phyloP scores from a whole-genome alignment of 352 stramenopile genomes.

The Pseudoperonospora humuli region DNA sequence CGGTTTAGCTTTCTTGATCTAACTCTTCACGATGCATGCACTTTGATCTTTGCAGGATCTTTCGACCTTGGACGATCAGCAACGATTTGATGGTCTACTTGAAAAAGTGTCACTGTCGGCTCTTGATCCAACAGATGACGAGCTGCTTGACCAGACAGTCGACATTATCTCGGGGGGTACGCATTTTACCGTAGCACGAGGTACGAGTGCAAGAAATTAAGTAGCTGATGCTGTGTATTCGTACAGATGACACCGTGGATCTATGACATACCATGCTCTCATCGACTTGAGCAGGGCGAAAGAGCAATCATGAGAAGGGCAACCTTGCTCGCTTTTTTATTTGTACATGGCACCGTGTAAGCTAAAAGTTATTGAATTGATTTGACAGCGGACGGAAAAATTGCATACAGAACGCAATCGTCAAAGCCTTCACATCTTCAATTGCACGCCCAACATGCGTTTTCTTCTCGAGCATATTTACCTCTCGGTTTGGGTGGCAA shows the following conservation, averaged over 20 bases:
- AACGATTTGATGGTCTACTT: conserved; percentile 52
- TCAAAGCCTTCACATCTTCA: conserved; percentile 1
- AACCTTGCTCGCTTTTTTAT: conserved; percentile 28
- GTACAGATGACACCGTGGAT: conserved; percentile 38
- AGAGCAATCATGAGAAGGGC: conserved; percentile 10
- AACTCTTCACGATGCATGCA: conserved; percentile 1
- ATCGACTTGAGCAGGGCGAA: conserved; percentile 7
- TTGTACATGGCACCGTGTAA: conserved; percentile 35
- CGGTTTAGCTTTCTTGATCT: not conserved
- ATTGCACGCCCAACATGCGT: too few relatives aligned
- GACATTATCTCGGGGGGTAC: conserved; percentile 41
- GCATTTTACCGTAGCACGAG: not conserved
- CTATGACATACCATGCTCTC: conserved; percentile 16
- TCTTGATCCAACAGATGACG: conserved; percentile 55
- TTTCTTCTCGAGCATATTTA: too few relatives aligned
- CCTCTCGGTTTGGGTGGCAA: too few relatives aligned
- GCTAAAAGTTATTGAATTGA: conserved; percentile 37
- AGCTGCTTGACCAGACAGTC: conserved; percentile 39
- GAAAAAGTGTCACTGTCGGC: conserved; percentile 55
- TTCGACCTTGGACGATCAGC: conserved; percentile 43
- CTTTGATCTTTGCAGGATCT: conserved; percentile 28
- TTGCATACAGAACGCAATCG: conserved; percentile 2
- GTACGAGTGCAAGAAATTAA: not conserved
- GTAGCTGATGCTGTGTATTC: not conserved
- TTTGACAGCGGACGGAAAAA: conserved; percentile 9